phyloP scores from a whole-genome alignment of 257 asterid genomes.

The Nicotiana tabacum region DNA sequence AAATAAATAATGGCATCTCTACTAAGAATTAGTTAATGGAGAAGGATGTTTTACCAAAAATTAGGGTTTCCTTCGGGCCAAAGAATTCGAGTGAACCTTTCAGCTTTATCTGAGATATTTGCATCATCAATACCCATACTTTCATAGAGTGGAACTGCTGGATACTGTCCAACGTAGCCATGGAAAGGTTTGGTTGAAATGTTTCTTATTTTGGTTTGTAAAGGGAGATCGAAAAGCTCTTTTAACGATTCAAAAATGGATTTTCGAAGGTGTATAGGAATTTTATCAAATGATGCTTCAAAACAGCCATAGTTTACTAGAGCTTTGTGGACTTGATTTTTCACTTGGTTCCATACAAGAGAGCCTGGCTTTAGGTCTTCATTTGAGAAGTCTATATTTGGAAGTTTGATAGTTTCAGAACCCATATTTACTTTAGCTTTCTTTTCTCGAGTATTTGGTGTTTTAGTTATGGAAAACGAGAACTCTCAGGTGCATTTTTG shows the following conservation, averaged over 20 bases:
- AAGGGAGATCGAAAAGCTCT: slow-evolving; percentile 58
- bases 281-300: slow-evolving; percentile 40
- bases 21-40: too few relatives aligned
- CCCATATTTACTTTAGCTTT: slow-evolving; percentile 23
- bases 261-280: slow-evolving; percentile 25
- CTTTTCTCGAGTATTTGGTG: not conserved
- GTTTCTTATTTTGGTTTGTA: slow-evolving; percentile 37
- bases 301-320: slow-evolving; percentile 54
- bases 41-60: slow-evolving; percentile 28
- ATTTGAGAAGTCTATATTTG: slow-evolving; percentile 38
- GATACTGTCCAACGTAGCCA: slow-evolving; percentile 57
- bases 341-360: slow-evolving; percentile 32
- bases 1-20: too few relatives aligned
- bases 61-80: slow-evolving; percentile 59
- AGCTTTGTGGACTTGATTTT: slow-evolving; percentile 33
- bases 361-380: slow-evolving; percentile 23
- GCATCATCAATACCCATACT: slow-evolving; percentile 57
- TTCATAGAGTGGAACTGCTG: slow-evolving; percentile 48
- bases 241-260: slow-evolving; percentile 27
- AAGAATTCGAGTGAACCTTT: slow-evolving; percentile 29
- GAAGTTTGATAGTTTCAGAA: slow-evolving; percentile 40
- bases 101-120: slow-evolving; percentile 17
- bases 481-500: not conserved
- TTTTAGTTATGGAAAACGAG: not conserved
- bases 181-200: slow-evolving; percentile 46